phyloP scores from a whole-genome alignment of 208 protist genomes.

The Vickermania spadyakhi region DNA sequence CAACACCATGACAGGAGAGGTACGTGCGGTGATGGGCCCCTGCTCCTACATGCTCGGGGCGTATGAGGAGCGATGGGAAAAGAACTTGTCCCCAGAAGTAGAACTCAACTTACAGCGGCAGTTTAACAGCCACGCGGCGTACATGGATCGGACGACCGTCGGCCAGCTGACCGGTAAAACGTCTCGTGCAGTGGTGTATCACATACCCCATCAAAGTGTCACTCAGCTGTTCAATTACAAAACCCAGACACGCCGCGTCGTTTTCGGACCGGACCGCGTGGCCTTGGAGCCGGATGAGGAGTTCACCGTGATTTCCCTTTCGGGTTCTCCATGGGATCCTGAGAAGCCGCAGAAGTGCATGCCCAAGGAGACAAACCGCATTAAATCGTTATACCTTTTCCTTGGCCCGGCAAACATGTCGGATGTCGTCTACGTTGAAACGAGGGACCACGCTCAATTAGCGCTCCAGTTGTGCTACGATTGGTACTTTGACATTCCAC shows the following conservation, averaged over 20 bases:
- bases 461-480: conserved; percentile 82
- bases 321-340: conserved; percentile 80
- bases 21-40: conserved; percentile 62
- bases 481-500: conserved; percentile 80
- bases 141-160: conserved; percentile 16
- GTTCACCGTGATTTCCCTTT: conserved; percentile 79
- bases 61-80: conserved; percentile 78
- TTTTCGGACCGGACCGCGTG: conserved; percentile 77
- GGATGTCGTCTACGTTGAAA: conserved; percentile 89
- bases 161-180: conserved; percentile 20
- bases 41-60: conserved; percentile 64
- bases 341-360: conserved; percentile 65
- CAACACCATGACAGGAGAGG: conserved; percentile 47
- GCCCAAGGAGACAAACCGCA: conserved; percentile 54
- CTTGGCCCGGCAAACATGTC: conserved; percentile 93
- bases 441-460: conserved; percentile 82
- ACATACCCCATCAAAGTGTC: conserved; percentile 89
- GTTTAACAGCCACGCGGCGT: conserved; percentile 28
- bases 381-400: conserved; percentile 77
- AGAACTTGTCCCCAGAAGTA: conserved; percentile 52
- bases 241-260: conserved; percentile 66
- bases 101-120: conserved; percentile 20
- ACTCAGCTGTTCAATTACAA: conserved; percentile 96
- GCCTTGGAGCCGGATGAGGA: conserved; percentile 78
- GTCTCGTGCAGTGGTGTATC: conserved; percentile 86